A percentile compares a stretch with the other conserved stretches of the same genome.
Conservation (phyloP, 148 eudicot genomes). For the Linanthus parryae region DNA sequence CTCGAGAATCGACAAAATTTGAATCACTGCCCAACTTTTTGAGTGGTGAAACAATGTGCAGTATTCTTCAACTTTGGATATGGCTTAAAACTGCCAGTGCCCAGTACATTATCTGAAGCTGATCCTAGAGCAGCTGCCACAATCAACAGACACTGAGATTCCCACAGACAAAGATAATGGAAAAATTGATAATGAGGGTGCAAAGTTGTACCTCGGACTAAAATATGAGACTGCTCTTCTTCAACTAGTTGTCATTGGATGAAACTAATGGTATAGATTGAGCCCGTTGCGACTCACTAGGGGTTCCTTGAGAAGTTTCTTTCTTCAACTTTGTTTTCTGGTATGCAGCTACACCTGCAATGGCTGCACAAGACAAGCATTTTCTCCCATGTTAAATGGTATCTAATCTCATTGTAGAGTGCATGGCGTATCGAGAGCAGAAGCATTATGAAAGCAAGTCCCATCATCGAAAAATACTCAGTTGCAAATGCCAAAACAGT, state of each 20-base stretch:
- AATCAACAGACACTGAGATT: constrained; percentile 16
- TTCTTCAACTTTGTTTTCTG: constrained; percentile 84
- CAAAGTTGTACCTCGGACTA: no score
- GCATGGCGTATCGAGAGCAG: background rate
- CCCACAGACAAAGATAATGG: no score
- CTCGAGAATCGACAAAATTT: background rate
- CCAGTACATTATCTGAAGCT: background rate
- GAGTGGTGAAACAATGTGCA: constrained; percentile 1
- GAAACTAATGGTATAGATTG: constrained; percentile 48
- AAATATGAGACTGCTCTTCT: constrained; percentile 1
- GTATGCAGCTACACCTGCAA: constrained; percentile 92
- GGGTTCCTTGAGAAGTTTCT: constrained; percentile 47
- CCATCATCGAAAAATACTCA: background rate
- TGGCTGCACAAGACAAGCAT: constrained; percentile 51
- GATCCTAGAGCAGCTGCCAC: constrained; percentile 14
- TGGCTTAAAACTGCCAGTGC: constrained; percentile 8
- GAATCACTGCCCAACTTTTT: background rate
- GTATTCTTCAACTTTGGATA: constrained; percentile 8
- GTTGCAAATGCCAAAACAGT: background rate
- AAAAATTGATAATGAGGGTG: no score
- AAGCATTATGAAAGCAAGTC: background rate
- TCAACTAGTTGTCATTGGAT: constrained; percentile 36
- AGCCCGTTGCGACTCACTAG: constrained; percentile 29
- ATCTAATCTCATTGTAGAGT: no score
- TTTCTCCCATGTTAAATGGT: background rate